Evolutionary conservation across 257 asterid species (phyloP).

Genomic region (Cordia subcordata): DNA sequence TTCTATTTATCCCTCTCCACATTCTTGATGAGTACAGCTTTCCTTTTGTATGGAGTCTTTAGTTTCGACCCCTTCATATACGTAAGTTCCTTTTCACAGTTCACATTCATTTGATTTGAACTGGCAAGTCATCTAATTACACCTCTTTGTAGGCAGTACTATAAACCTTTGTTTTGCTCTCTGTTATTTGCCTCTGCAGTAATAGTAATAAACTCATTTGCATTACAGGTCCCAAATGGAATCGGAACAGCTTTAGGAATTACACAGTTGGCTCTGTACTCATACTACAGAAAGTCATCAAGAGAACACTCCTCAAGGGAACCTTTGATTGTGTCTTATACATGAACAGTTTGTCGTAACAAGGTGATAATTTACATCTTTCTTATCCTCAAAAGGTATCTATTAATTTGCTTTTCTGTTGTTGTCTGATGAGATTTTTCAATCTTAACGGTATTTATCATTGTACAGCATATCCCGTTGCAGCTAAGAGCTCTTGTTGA

Average conservation of each 20-base stretch:
- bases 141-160: background rate
- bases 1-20: slow-evolving; percentile 55
- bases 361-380: too few species aligned
- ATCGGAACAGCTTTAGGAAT: slow-evolving; percentile 50
- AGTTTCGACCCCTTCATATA: slow-evolving; percentile 54
- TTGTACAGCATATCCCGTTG: too few species aligned
- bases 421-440: too few species aligned
- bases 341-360: slow-evolving; percentile 3
- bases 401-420: too few species aligned
- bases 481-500: too few species aligned
- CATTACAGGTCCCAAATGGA: slow-evolving; percentile 55
- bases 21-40: slow-evolving; percentile 59
- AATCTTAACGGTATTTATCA: too few species aligned
- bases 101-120: background rate
- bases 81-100: slow-evolving; percentile 25
- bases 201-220: too few species aligned
- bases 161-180: background rate
- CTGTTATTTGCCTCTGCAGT: background rate
- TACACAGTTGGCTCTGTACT: slow-evolving; percentile 39
- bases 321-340: slow-evolving; percentile 40
- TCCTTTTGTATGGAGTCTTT: slow-evolving; percentile 51
- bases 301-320: slow-evolving; percentile 33
- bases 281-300: slow-evolving; percentile 39
- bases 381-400: too few species aligned
- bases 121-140: background rate